These are phyloP conservation scores for Magnolia changhungtana DNA, from an alignment of 164 flowering plant genomes.

Conservation along the genomic window DNA sequence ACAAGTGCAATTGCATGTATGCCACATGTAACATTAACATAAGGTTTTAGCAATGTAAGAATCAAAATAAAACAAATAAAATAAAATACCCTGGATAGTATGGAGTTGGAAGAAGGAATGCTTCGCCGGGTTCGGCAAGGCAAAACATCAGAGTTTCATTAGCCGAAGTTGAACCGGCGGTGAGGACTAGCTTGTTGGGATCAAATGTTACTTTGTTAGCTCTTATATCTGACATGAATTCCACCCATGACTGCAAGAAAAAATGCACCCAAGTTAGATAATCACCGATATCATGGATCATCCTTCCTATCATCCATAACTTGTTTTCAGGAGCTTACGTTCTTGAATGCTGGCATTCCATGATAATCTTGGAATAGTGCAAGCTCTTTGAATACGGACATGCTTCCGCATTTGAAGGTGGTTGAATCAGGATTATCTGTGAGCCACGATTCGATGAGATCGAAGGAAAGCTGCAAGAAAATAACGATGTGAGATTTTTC, in stretches of 20 bases:
- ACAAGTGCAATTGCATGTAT: neutral
- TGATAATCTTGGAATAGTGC: slow-evolving; percentile 55
- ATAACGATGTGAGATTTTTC: neutral
- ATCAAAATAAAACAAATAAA: neutral
- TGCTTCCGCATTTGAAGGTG: slow-evolving; percentile 21
- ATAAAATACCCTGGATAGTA: slow-evolving; percentile 76
- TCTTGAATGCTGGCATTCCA: slow-evolving; percentile 43
- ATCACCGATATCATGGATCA: neutral
- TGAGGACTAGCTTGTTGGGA: slow-evolving; percentile 62
- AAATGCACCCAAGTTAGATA: neutral
- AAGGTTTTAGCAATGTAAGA: neutral
- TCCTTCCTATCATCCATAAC: neutral
- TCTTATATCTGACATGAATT: slow-evolving; percentile 70
- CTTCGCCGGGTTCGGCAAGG: slow-evolving; percentile 78
- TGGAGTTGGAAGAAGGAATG: slow-evolving; percentile 84
- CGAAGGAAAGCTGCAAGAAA: slow-evolving; percentile 34
- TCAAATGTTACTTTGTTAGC: slow-evolving; percentile 67
- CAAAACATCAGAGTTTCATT: slow-evolving; percentile 86
- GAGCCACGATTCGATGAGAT: slow-evolving; percentile 47
- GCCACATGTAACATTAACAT: neutral
- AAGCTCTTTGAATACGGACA: slow-evolving; percentile 36
- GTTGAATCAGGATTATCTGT: slow-evolving; percentile 24
- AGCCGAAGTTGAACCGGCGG: slow-evolving; percentile 90
- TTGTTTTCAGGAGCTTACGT: slow-evolving; percentile 17
- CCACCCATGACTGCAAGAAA: slow-evolving; percentile 54